Percentiles rank a stretch among this genome's conserved stretches.
These are phyloP conservation scores for Pyricularia grisea DNA, from an alignment of 2,329 filamentous ascomycete genomes.

Conservation along the genomic window DNA sequence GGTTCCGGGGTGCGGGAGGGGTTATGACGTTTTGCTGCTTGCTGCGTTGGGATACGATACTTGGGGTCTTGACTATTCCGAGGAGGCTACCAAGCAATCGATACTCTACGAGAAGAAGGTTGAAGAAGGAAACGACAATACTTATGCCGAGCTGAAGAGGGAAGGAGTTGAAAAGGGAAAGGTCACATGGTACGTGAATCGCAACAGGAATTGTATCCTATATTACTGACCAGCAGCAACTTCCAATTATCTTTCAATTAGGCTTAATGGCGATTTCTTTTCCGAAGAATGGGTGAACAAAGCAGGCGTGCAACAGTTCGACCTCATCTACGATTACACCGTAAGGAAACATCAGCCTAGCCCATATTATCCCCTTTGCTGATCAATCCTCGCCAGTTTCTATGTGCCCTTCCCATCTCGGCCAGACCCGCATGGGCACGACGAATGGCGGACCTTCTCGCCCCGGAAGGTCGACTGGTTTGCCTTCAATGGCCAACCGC, in stretches of 20 bases:
- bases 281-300: constrained; percentile 43
- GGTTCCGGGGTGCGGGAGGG: constrained; percentile 74
- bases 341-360: constrained; percentile 22
- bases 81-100: constrained; percentile 34
- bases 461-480: constrained; percentile 34
- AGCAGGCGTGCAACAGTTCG: constrained; percentile 42
- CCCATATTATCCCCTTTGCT: neutral
- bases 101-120: constrained; percentile 27
- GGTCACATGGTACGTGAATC: constrained; percentile 30
- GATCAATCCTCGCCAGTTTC: constrained; percentile 35
- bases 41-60: constrained; percentile 68
- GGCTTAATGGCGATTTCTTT: constrained; percentile 58
- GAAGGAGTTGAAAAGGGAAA: constrained; percentile 35
- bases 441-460: constrained; percentile 40
- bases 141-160: constrained; percentile 30
- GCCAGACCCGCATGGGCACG: constrained; percentile 43
- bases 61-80: constrained; percentile 62
- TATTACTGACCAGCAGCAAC: neutral
- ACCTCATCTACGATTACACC: constrained; percentile 57
- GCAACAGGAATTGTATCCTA: neutral
- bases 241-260: neutral
- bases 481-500: constrained; percentile 72
- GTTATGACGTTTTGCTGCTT: constrained; percentile 72
- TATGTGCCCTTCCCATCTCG: constrained; percentile 49
- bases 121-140: constrained; percentile 23